Evolutionary conservation across 169 alveolate genomes (phyloP).

Genomic region (Toxoplasma gondii): DNA sequence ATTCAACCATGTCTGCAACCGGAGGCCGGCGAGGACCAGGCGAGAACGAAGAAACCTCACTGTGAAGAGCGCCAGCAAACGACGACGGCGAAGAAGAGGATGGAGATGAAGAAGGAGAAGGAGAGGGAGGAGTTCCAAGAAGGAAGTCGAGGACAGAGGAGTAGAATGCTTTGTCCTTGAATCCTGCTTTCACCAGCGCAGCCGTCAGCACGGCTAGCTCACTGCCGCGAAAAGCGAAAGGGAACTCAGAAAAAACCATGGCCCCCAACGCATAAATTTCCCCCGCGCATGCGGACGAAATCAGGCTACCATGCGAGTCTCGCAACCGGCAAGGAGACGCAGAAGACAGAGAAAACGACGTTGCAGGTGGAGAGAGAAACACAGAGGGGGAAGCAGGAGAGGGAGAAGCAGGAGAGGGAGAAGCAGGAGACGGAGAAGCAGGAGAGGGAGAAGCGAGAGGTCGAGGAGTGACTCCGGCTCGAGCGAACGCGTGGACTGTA

Average conservation of each 20-base stretch:
- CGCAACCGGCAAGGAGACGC: background rate
- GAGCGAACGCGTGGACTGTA: slow-evolving; percentile 37
- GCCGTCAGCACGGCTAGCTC: background rate
- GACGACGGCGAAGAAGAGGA: background rate
- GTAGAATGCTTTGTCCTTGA: background rate
- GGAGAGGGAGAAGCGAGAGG: background rate
- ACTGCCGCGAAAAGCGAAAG: background rate
- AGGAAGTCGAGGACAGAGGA: background rate
- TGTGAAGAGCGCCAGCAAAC: background rate
- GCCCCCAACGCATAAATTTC: background rate
- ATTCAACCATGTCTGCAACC: background rate
- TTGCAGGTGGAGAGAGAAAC: background rate
- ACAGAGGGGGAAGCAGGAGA: background rate
- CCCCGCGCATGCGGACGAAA: background rate
- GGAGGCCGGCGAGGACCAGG: background rate
- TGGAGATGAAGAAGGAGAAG: background rate
- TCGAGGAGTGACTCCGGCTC: slow-evolving; percentile 10
- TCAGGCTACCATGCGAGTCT: background rate
- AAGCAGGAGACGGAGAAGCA: background rate
- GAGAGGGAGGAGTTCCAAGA: background rate
- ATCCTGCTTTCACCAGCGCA: background rate
- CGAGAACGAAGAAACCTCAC: background rate
- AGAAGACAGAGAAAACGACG: background rate
- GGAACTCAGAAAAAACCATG: background rate
- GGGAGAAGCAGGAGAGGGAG: background rate